Percentiles rank a stretch among this genome's conserved stretches.
Evolutionary conservation across 2,329 filamentous ascomycete species (phyloP).

Genomic region (Ophiocordyceps camponoti-floridani): DNA sequence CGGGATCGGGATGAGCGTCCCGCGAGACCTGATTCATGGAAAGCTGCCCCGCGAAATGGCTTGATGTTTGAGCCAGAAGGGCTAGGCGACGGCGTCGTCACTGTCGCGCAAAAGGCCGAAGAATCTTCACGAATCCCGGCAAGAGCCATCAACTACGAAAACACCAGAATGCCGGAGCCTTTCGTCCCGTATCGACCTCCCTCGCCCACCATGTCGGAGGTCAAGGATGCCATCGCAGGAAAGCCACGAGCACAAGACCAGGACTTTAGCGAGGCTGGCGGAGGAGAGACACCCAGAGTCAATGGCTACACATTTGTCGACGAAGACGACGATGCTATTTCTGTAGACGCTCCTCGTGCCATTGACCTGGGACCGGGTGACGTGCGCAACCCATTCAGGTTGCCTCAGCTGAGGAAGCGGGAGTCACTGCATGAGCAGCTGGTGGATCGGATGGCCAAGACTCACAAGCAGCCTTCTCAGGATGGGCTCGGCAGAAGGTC

Average conservation of each 20-base stretch:
- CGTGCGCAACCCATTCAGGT: constrained; percentile 61
- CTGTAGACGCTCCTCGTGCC: constrained; percentile 11
- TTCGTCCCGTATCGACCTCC: constrained; percentile 30
- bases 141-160: constrained; percentile 62
- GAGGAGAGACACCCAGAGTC: constrained; percentile 69
- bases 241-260: constrained; percentile 43
- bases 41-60: constrained; percentile 54
- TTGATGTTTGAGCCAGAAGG: constrained; percentile 73
- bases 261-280: constrained; percentile 36
- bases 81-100: constrained; percentile 39
- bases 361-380: constrained; percentile 42
- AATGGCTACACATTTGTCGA: constrained; percentile 93
- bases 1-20: constrained; percentile 52
- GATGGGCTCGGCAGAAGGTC: constrained; percentile 41
- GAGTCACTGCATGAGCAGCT: constrained; percentile 74
- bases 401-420: constrained; percentile 55
- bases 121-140: constrained; percentile 54
- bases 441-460: constrained; percentile 64
- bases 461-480: constrained; percentile 44
- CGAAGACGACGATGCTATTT: constrained; percentile 32
- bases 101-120: constrained; percentile 50
- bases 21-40: constrained; percentile 63
- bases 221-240: constrained; percentile 70
- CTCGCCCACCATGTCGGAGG: constrained; percentile 69
- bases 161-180: constrained; percentile 56